These are phyloP conservation scores for Monilinia polystroma DNA, from an alignment of 2,329 filamentous ascomycete genomes.

Conservation along the genomic window DNA sequence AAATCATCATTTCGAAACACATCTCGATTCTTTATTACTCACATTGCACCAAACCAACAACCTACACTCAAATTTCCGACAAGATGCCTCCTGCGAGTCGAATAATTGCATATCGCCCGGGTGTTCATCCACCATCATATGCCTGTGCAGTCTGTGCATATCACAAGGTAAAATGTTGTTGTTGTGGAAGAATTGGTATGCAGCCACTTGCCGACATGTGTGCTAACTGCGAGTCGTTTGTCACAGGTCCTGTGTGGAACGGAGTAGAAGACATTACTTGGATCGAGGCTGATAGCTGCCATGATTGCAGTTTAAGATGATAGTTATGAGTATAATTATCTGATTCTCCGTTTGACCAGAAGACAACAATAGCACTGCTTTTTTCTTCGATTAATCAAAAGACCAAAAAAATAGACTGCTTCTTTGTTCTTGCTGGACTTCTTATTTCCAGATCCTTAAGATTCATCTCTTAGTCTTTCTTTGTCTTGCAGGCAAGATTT, in stretches of 20 bases:
- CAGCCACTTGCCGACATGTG: background rate
- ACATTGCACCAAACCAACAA: no score
- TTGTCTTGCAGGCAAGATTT: background rate
- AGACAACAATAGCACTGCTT: no score
- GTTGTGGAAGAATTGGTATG: background rate
- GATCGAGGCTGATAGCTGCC: background rate
- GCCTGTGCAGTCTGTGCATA: background rate
- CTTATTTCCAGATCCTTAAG: no score
- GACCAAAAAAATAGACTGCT: background rate
- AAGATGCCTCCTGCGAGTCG: no score
- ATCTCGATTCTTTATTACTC: no score
- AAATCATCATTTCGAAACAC: no score
- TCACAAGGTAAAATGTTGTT: conserved; percentile 5
- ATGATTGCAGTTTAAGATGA: background rate
- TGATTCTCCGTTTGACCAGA: no score
- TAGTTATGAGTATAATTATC: background rate
- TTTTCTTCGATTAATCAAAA: no score
- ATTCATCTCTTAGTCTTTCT: background rate
- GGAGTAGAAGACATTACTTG: background rate
- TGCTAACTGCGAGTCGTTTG: background rate
- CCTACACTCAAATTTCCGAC: no score
- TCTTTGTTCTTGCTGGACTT: background rate
- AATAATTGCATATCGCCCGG: no score
- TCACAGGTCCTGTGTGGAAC: background rate
- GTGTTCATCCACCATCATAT: background rate